A percentile compares a stretch with the other conserved stretches of the same genome.
Conservation (phyloP, 2,329 filamentous ascomycete species). For the Zymoseptoria tritici region DNA sequence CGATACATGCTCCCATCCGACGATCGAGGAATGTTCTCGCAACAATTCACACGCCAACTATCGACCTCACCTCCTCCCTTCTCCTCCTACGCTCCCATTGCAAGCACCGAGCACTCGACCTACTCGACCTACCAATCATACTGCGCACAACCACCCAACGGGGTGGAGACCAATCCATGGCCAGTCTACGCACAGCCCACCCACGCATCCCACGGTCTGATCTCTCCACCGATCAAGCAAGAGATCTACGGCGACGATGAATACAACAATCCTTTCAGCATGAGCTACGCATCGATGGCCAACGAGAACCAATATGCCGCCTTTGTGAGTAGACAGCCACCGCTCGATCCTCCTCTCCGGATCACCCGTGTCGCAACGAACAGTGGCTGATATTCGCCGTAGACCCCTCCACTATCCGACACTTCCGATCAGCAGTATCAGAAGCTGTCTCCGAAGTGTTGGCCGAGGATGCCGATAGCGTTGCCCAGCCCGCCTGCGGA, state of each 20-base stretch:
- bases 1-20: conserved; percentile 39
- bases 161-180: conserved; percentile 31
- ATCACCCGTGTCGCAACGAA: conserved; percentile 14
- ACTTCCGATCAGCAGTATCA: conserved; percentile 59
- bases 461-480: conserved; percentile 58
- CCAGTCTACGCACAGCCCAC: conserved; percentile 45
- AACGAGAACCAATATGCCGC: conserved; percentile 44
- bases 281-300: conserved; percentile 59
- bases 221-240: conserved; percentile 53
- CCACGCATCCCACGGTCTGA: conserved; percentile 18
- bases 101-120: conserved; percentile 54
- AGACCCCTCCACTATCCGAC: conserved; percentile 73
- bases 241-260: conserved; percentile 56
- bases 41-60: conserved; percentile 59
- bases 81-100: conserved; percentile 55
- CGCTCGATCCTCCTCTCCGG: conserved; percentile 14
- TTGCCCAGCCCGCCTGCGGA: conserved; percentile 58
- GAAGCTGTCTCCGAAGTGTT: conserved; percentile 37
- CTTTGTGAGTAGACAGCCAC: conserved; percentile 52
- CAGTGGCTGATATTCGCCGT: conserved; percentile 26
- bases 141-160: conserved; percentile 32
- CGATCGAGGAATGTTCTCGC: conserved; percentile 57
- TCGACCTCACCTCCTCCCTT: conserved; percentile 67
- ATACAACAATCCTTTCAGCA: conserved; percentile 58
- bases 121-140: conserved; percentile 34